Evolutionary conservation across 495 filamentous ascomycete species (phyloP).

Genomic region (Podospora pseudoanserina): DNA sequence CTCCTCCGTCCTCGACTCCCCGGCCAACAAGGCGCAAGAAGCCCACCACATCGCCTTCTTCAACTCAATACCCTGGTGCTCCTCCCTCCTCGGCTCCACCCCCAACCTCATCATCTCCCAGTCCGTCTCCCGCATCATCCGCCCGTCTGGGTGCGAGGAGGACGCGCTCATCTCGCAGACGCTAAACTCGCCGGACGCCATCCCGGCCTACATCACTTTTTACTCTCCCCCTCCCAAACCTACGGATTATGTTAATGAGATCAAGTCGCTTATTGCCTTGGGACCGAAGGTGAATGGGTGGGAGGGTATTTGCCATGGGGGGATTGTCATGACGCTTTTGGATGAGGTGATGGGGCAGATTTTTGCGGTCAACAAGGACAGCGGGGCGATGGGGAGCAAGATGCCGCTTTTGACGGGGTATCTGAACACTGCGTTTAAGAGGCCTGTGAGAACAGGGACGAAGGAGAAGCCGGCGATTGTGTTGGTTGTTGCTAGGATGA

Average conservation of each 20-base stretch:
- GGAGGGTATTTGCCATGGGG: slow-evolving; percentile 57
- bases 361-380: slow-evolving; percentile 43
- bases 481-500: slow-evolving; percentile 44
- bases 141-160: slow-evolving; percentile 35
- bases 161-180: slow-evolving; percentile 56
- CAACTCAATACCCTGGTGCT: slow-evolving; percentile 55
- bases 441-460: slow-evolving; percentile 51
- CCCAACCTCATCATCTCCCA: slow-evolving; percentile 23
- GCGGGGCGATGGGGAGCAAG: slow-evolving; percentile 15
- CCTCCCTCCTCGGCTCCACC: slow-evolving; percentile 43
- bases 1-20: neutral
- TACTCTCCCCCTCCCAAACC: slow-evolving; percentile 31
- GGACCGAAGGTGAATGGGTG: slow-evolving; percentile 57
- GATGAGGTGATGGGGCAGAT: slow-evolving; percentile 53
- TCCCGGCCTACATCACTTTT: slow-evolving; percentile 48
- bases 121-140: slow-evolving; percentile 41
- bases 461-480: slow-evolving; percentile 31
- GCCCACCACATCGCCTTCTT: slow-evolving; percentile 44
- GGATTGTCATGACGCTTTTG: slow-evolving; percentile 56
- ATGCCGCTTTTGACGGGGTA: slow-evolving; percentile 51
- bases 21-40: slow-evolving; percentile 9
- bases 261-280: slow-evolving; percentile 48
- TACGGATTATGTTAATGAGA: slow-evolving; percentile 19
- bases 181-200: slow-evolving; percentile 49
- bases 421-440: slow-evolving; percentile 54